Percentiles rank a stretch among this genome's conserved stretches.
phyloP scores from a whole-genome alignment of 2,329 filamentous ascomycete species.

The Fusarium sp. region DNA sequence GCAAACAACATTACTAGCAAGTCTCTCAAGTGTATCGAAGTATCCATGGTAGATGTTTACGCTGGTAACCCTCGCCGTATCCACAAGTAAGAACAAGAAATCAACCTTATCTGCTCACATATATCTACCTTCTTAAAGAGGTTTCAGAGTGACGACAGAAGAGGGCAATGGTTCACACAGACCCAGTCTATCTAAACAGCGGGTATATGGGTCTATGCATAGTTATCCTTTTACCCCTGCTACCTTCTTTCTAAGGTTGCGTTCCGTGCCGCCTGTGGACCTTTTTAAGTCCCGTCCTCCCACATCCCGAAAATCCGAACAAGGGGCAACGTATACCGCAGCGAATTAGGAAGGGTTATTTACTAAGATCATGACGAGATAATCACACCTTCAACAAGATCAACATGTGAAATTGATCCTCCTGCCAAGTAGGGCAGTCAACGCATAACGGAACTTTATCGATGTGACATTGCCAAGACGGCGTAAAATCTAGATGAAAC shows the following conservation, averaged over 20 bases:
- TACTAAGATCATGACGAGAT: slow-evolving; percentile 1
- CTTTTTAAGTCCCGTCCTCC: background rate
- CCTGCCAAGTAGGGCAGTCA: background rate
- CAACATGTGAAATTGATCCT: background rate
- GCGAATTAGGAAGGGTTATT: slow-evolving; percentile 4
- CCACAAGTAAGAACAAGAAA: background rate
- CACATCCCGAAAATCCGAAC: slow-evolving; percentile 10
- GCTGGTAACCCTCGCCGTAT: background rate
- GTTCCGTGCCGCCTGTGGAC: background rate
- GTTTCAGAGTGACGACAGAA: too few relatives aligned
- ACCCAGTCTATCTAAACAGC: background rate
- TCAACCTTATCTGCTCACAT: too few relatives aligned
- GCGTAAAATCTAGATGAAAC: background rate
- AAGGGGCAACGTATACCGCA: background rate
- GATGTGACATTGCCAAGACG: slow-evolving; percentile 18
- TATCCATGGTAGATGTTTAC: too few relatives aligned
- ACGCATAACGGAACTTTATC: slow-evolving; percentile 3
- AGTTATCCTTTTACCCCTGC: background rate
- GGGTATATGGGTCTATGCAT: background rate
- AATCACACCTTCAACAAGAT: background rate
- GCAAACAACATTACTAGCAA: too few relatives aligned
- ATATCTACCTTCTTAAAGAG: too few relatives aligned
- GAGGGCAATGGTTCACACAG: too few relatives aligned
- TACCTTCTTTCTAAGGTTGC: slow-evolving; percentile 8
- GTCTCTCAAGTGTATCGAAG: too few relatives aligned